Evolutionary conservation across 2,329 filamentous ascomycete species (phyloP).

Genomic region (Phialophora expanda): DNA sequence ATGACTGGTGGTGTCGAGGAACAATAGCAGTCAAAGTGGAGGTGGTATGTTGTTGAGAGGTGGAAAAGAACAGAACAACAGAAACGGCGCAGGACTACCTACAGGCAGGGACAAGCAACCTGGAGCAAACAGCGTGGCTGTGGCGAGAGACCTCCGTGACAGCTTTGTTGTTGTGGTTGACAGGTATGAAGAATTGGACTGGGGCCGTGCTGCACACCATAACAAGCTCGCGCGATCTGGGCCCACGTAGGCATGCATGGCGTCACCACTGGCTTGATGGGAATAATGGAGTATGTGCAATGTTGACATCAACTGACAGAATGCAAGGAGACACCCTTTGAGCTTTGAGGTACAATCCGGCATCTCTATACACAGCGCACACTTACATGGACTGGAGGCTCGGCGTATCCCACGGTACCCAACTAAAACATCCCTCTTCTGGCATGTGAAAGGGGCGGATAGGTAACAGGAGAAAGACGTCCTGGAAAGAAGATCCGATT

Average conservation of each 20-base stretch:
- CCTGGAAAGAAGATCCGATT: neutral
- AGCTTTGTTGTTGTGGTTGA: constrained; percentile 3
- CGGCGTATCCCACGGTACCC: neutral
- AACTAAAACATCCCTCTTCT: neutral
- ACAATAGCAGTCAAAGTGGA: neutral
- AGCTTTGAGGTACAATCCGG: neutral
- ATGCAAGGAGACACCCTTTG: constrained; percentile 9
- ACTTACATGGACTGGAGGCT: neutral
- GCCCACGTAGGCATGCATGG: constrained; percentile 14
- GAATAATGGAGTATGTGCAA: constrained; percentile 8
- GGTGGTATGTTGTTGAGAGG: neutral
- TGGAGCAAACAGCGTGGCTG: neutral
- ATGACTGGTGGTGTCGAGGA: neutral
- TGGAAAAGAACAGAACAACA: neutral
- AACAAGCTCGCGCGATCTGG: constrained; percentile 9
- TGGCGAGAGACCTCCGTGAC: neutral
- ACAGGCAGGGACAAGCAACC: neutral
- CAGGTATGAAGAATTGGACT: constrained; percentile 7
- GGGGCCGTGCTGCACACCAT: constrained; percentile 20
- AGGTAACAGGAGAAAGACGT: neutral
- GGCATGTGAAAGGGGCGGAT: neutral
- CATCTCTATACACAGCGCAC: neutral
- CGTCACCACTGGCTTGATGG: constrained; percentile 4
- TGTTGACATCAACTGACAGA: constrained; percentile 10
- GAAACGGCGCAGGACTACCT: neutral